Percentiles rank a stretch among this genome's conserved stretches.
Conservation (phyloP, 345 rosid genomes). For the Raphanus sativus region DNA sequence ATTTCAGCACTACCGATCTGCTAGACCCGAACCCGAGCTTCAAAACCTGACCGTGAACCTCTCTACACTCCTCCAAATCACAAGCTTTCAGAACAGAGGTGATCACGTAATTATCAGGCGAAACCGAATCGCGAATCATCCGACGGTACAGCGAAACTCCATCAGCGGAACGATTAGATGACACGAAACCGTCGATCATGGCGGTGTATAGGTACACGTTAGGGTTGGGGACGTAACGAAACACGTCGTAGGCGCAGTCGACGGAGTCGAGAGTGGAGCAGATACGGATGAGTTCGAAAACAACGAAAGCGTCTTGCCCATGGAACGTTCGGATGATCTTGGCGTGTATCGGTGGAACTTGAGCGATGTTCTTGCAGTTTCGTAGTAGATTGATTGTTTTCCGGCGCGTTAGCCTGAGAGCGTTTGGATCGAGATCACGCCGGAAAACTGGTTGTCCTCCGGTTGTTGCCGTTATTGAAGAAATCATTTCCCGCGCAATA, state of each 20-base stretch:
- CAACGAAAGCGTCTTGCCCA: slow-evolving; percentile 50
- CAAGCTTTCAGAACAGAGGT: slow-evolving; percentile 59
- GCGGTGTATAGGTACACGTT: slow-evolving; percentile 64
- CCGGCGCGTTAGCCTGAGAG: slow-evolving; percentile 22
- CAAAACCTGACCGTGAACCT: slow-evolving; percentile 57
- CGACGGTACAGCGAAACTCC: slow-evolving; percentile 48
- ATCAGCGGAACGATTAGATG: slow-evolving; percentile 39
- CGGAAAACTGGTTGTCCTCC: slow-evolving; percentile 21
- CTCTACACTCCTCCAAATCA: slow-evolving; percentile 41
- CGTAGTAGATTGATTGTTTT: slow-evolving; percentile 19
- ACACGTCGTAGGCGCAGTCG: slow-evolving; percentile 50
- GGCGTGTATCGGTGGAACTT: slow-evolving; percentile 35
- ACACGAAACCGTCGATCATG: slow-evolving; percentile 54
- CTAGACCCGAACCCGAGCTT: slow-evolving; percentile 53
- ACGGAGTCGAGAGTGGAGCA: slow-evolving; percentile 45
- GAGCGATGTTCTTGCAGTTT: slow-evolving; percentile 14
- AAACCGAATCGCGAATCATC: slow-evolving; percentile 42
- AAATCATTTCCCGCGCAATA: slow-evolving; percentile 31
- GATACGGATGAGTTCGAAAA: slow-evolving; percentile 60
- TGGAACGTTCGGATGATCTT: slow-evolving; percentile 47
- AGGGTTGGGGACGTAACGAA: slow-evolving; percentile 42
- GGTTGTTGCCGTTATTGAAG: slow-evolving; percentile 15
- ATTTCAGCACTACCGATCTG: slow-evolving; percentile 47
- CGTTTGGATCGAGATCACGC: slow-evolving; percentile 24
- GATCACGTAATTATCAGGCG: slow-evolving; percentile 53